A percentile compares a stretch with the other conserved stretches of the same genome.
phyloP scores from a whole-genome alignment of 306 rosid species.

The Glycine tomentella region DNA sequence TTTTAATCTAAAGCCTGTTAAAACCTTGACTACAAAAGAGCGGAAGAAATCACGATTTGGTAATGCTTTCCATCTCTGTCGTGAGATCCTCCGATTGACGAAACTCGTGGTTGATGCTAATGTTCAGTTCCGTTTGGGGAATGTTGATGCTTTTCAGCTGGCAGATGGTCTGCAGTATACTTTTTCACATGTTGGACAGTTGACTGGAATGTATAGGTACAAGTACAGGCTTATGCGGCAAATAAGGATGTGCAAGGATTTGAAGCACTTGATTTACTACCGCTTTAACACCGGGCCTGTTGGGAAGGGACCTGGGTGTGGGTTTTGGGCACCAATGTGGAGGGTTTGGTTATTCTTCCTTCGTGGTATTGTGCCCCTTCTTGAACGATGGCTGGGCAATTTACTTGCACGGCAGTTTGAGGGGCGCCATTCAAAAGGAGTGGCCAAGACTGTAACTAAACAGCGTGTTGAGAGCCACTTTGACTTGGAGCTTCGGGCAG shows the following conservation, averaged over 20 bases:
- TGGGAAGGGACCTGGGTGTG: slow-evolving; percentile 99
- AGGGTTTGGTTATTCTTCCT: slow-evolving; percentile 99
- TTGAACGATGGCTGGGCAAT: slow-evolving; percentile 97
- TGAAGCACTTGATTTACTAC: slow-evolving; percentile 95
- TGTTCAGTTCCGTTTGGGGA: slow-evolving; percentile 96
- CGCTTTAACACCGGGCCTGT: slow-evolving; percentile 99
- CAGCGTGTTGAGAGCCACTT: slow-evolving; percentile 99
- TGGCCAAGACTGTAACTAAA: slow-evolving; percentile 97
- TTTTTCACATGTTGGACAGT: slow-evolving; percentile 97
- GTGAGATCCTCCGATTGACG: slow-evolving; percentile 95
- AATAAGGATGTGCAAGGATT: slow-evolving; percentile 97
- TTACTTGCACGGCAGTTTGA: slow-evolving; percentile 97
- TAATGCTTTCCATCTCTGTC: slow-evolving; percentile 98
- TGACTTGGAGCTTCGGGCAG: slow-evolving; percentile 98
- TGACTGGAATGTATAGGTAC: slow-evolving; percentile 99
- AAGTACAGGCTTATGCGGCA: slow-evolving; percentile 98
- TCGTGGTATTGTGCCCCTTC: slow-evolving; percentile 97
- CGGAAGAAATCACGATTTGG: slow-evolving; percentile 98
- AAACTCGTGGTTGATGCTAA: slow-evolving; percentile 99
- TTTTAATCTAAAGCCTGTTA: slow-evolving; percentile 96
- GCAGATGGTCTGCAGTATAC: slow-evolving; percentile 99
- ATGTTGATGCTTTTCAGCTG: slow-evolving; percentile 97
- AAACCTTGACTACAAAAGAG: slow-evolving; percentile 94
- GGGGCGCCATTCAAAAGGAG: slow-evolving; percentile 99
- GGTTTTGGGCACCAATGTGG: slow-evolving; percentile 99